Percentiles rank a stretch among this genome's conserved stretches.
These are phyloP conservation scores for Colletotrichum zoysiae DNA, from an alignment of 2,329 filamentous ascomycete genomes.

Conservation along the genomic window DNA sequence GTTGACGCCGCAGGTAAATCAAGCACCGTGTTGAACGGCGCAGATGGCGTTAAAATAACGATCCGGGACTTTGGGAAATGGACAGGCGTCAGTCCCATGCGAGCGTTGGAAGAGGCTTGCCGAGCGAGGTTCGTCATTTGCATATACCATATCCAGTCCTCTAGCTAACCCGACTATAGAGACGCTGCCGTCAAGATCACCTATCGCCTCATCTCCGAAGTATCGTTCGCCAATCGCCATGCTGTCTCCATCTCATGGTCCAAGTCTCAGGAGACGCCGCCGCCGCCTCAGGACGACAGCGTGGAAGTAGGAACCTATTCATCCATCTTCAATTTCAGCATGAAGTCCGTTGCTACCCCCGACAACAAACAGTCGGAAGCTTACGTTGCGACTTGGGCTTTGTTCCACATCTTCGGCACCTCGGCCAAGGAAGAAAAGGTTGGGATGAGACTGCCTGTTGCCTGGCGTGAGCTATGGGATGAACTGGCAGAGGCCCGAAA, in stretches of 20 bases:
- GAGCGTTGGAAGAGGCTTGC: conserved; percentile 88
- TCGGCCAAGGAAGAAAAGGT: conserved; percentile 88
- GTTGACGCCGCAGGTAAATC: conserved; percentile 71
- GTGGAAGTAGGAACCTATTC: conserved; percentile 61
- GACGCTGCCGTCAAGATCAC: conserved; percentile 76
- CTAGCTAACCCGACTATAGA: conserved; percentile 56
- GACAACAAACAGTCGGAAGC: conserved; percentile 86
- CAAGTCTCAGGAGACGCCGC: conserved; percentile 72
- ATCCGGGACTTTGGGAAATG: conserved; percentile 89
- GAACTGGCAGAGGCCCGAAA: conserved; percentile 82
- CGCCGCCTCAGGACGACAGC: conserved; percentile 50
- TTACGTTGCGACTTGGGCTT: conserved; percentile 82
- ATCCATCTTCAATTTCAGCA: conserved; percentile 75
- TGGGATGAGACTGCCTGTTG: conserved; percentile 79
- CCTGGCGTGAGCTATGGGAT: conserved; percentile 88
- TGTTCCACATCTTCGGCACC: conserved; percentile 85
- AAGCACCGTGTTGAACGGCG: conserved; percentile 65
- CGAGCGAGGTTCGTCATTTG: conserved; percentile 72
- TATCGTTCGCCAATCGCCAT: conserved; percentile 81
- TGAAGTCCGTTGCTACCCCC: conserved; percentile 80
- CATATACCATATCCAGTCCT: not conserved
- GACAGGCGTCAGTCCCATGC: conserved; percentile 80
- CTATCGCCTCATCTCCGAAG: conserved; percentile 78
- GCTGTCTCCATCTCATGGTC: conserved; percentile 83
- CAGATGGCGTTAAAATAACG: conserved; percentile 67